Evolutionary conservation across 2,329 filamentous ascomycete species (phyloP).

Genomic region (Nemania abortiva): DNA sequence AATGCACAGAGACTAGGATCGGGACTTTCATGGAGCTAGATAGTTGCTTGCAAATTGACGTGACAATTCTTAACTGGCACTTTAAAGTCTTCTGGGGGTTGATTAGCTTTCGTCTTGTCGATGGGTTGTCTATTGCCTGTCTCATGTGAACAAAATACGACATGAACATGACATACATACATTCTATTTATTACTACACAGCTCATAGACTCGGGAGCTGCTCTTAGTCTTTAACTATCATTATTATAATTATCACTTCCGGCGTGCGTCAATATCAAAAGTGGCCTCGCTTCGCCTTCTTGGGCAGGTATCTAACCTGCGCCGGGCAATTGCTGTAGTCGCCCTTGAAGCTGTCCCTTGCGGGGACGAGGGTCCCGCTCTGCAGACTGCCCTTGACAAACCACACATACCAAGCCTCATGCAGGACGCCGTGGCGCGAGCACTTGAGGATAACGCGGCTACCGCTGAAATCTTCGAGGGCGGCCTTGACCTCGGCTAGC

Average conservation of each 20-base stretch:
- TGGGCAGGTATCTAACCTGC: conserved; percentile 57
- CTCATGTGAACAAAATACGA: neutral
- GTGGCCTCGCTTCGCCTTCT: conserved; percentile 42
- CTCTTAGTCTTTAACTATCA: neutral
- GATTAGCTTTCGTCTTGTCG: neutral
- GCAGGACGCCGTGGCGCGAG: conserved; percentile 55
- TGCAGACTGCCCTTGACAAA: conserved; percentile 65
- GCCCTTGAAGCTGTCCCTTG: conserved; percentile 54
- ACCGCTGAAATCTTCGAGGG: conserved; percentile 60
- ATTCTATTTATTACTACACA: neutral
- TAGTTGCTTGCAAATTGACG: conserved; percentile 7
- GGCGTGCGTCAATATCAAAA: neutral
- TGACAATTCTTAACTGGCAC: conserved; percentile 5
- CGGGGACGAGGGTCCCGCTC: conserved; percentile 61
- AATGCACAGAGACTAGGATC: neutral
- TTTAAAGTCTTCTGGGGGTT: neutral
- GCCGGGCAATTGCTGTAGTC: conserved; percentile 56
- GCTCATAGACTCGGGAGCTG: neutral
- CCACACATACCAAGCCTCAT: conserved; percentile 67
- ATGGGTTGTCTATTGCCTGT: neutral
- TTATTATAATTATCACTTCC: conserved; percentile 1
- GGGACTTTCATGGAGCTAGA: neutral
- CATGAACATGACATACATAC: neutral
- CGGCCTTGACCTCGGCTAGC: conserved; percentile 56
- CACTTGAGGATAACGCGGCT: conserved; percentile 61